Conservation (phyloP, 2,329 filamentous ascomycete genomes). For the Beauveria asiatica region DNA sequence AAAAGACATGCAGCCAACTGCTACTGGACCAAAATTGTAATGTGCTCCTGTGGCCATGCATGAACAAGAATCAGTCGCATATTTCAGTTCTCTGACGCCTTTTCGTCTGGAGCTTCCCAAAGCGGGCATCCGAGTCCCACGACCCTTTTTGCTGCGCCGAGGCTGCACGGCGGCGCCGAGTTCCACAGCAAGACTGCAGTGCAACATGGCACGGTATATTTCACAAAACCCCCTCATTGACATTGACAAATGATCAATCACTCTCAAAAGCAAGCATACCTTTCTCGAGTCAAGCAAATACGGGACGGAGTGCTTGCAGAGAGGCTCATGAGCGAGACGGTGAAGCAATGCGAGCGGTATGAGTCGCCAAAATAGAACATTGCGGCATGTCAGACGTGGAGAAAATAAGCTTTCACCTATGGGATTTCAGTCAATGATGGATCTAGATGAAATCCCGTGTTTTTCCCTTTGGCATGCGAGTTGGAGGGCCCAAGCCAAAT, state of each 20-base stretch:
- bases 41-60: background rate
- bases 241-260: background rate
- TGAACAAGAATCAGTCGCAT: background rate
- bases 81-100: too few species aligned
- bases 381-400: background rate
- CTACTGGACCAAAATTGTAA: background rate
- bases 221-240: background rate
- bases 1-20: background rate
- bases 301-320: too few species aligned
- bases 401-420: background rate
- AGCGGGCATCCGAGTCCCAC: background rate
- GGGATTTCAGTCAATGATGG: background rate
- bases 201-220: background rate
- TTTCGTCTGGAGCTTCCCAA: constrained; percentile 5
- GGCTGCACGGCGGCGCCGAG: background rate
- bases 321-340: too few species aligned
- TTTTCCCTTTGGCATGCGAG: background rate
- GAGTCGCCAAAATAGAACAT: background rate
- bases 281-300: too few species aligned
- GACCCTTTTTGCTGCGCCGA: background rate
- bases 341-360: too few species aligned
- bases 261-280: too few species aligned
- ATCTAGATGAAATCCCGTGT: constrained; percentile 2
- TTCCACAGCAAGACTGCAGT: background rate
- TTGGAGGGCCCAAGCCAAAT: background rate